Conservation (phyloP, 2,329 filamentous ascomycete genomes). For the Sphaerulina vaccinii region DNA sequence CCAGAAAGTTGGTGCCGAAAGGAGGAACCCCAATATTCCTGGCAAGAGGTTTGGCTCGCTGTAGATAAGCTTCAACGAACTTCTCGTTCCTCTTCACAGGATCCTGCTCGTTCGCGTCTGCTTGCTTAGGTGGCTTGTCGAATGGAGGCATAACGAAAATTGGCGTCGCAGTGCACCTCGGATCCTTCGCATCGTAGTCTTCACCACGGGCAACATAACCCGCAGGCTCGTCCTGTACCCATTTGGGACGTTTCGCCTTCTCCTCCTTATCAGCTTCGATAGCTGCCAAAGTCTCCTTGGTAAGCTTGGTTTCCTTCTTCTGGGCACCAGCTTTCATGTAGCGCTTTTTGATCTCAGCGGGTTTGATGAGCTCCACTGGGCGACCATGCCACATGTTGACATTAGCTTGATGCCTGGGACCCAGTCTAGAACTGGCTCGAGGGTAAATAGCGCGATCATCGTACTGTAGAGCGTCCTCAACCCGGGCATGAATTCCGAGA, state of each 20-base stretch:
- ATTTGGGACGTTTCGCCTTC: constrained; percentile 81
- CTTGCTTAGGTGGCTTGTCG: constrained; percentile 25
- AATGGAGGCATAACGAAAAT: constrained; percentile 68
- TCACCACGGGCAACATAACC: constrained; percentile 85
- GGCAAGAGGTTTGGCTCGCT: constrained; percentile 63
- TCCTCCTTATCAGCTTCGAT: constrained; percentile 78
- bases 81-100: constrained; percentile 44
- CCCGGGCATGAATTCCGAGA: constrained; percentile 89
- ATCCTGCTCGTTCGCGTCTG: constrained; percentile 13
- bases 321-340: constrained; percentile 59
- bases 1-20: constrained; percentile 80
- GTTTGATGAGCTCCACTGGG: constrained; percentile 86
- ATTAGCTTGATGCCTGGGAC: constrained; percentile 85
- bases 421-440: constrained; percentile 86
- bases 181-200: constrained; percentile 70
- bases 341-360: constrained; percentile 78
- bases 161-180: constrained; percentile 70
- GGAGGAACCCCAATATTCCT: constrained; percentile 68
- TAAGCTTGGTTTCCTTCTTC: constrained; percentile 73
- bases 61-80: constrained; percentile 75
- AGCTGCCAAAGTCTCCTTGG: constrained; percentile 76
- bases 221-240: constrained; percentile 85
- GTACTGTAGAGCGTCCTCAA: constrained; percentile 93
- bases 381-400: constrained; percentile 82
- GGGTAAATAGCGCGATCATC: constrained; percentile 93